Percentiles rank a stretch among this genome's conserved stretches.
These are phyloP conservation scores for Aspergillus pseudoviridinutans DNA, from an alignment of 2,329 filamentous ascomycete genomes.

Conservation along the genomic window DNA sequence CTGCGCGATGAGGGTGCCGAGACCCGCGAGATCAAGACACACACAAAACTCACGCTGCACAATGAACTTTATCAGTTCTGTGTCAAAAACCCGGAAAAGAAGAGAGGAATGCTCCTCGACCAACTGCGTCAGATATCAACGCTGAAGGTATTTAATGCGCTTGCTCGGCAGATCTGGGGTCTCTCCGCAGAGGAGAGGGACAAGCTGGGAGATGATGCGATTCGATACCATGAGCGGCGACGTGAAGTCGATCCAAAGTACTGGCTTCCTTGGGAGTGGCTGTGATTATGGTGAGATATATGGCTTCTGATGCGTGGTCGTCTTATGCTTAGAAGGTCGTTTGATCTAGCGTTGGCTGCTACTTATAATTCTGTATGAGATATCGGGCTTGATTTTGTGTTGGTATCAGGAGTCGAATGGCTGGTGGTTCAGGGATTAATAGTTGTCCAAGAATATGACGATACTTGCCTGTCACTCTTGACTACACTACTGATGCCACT, in stretches of 20 bases:
- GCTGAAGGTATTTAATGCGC: background rate
- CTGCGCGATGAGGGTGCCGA: background rate
- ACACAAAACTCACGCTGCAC: background rate
- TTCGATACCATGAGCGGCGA: background rate
- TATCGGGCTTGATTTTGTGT: no score
- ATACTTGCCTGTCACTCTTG: no score
- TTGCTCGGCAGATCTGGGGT: background rate
- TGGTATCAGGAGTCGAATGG: no score
- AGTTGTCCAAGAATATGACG: no score
- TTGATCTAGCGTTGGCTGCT: no score
- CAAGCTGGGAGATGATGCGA: background rate
- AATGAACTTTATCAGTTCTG: background rate
- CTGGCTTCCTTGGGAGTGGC: background rate
- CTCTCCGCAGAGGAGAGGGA: background rate
- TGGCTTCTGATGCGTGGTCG: background rate
- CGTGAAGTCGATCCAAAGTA: background rate
- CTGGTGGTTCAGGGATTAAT: no score
- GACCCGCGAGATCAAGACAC: background rate
- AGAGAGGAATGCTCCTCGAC: background rate
- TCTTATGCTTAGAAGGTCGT: no score
- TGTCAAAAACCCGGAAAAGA: background rate
- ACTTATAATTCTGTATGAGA: no score
- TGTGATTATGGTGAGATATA: background rate
- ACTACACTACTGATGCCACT: no score
- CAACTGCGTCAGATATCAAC: background rate